phyloP scores from a whole-genome alignment of 345 rosid species.

The Pistacia atlantica region DNA sequence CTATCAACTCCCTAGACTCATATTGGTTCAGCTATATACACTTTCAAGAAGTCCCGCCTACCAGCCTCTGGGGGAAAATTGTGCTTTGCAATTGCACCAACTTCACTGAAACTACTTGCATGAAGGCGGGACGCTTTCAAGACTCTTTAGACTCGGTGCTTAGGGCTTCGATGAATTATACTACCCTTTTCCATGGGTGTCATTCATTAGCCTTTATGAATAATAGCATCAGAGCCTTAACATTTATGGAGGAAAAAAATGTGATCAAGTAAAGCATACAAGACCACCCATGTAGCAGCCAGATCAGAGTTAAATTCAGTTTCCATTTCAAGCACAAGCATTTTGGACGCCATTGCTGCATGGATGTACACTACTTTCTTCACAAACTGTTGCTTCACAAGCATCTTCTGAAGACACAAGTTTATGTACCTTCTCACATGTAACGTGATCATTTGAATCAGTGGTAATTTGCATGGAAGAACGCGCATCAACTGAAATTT shows the following conservation, averaged over 20 bases:
- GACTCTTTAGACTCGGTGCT: not conserved
- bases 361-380: not conserved
- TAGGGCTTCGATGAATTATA: not conserved
- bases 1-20: not conserved
- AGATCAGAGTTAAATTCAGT: not conserved
- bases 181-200: not conserved
- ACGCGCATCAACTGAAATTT: not conserved
- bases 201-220: not conserved
- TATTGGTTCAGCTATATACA: constrained; percentile 15
- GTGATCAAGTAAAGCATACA: not conserved
- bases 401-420: constrained; percentile 1
- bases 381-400: constrained; percentile 10
- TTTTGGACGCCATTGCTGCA: not conserved
- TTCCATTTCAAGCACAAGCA: constrained; percentile 11
- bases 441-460: constrained; percentile 13
- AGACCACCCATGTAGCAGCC: not conserved
- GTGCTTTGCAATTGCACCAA: not conserved
- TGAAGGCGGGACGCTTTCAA: not conserved
- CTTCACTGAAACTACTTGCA: constrained; percentile 5
- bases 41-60: not conserved
- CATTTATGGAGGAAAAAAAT: not conserved
- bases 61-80: not conserved
- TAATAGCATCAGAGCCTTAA: not conserved
- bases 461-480: constrained; percentile 12
- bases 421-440: constrained; percentile 2